Evolutionary conservation across 805 yeast genomes (phyloP).

Genomic region (Isabelozyma gotoi): DNA sequence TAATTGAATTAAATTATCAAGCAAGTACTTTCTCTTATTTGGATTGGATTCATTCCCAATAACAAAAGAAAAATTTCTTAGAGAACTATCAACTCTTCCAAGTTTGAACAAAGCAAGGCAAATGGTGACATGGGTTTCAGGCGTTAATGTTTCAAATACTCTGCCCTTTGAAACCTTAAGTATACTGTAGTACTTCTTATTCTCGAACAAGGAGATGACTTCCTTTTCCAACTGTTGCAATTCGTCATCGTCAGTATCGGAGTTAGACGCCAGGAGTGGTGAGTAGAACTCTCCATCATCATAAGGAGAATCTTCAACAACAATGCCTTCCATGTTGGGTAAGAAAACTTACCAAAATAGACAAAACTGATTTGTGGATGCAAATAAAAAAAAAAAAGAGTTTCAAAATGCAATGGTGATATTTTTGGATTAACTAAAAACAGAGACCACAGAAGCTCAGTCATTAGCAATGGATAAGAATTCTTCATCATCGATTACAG

Average conservation of each 20-base stretch:
- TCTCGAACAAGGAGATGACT: slow-evolving; percentile 6
- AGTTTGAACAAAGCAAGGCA: slow-evolving; percentile 18
- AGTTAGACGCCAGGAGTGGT: neutral
- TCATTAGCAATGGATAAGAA: slow-evolving; percentile 15
- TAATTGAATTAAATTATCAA: slow-evolving; percentile 13
- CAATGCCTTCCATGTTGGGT: neutral
- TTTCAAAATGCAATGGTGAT: too few relatives aligned
- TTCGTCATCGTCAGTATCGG: neutral
- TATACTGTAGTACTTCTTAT: slow-evolving; percentile 14
- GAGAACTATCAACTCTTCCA: slow-evolving; percentile 22
- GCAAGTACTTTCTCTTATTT: slow-evolving; percentile 12
- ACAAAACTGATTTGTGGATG: too few relatives aligned
- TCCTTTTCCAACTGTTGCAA: neutral
- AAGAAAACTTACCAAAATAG: too few relatives aligned
- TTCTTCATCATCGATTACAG: slow-evolving; percentile 10
- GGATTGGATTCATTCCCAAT: slow-evolving; percentile 19
- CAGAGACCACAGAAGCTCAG: too few relatives aligned
- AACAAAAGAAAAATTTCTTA: slow-evolving; percentile 23
- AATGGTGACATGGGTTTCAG: slow-evolving; percentile 13
- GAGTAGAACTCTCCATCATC: slow-evolving; percentile 1
- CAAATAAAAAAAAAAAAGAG: too few relatives aligned
- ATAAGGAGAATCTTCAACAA: neutral
- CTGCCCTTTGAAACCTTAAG: slow-evolving; percentile 9
- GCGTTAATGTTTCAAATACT: slow-evolving; percentile 2
- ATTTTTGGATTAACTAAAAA: too few relatives aligned